These are phyloP conservation scores for Datura wrightii DNA, from an alignment of 257 asterid genomes.

Conservation along the genomic window DNA sequence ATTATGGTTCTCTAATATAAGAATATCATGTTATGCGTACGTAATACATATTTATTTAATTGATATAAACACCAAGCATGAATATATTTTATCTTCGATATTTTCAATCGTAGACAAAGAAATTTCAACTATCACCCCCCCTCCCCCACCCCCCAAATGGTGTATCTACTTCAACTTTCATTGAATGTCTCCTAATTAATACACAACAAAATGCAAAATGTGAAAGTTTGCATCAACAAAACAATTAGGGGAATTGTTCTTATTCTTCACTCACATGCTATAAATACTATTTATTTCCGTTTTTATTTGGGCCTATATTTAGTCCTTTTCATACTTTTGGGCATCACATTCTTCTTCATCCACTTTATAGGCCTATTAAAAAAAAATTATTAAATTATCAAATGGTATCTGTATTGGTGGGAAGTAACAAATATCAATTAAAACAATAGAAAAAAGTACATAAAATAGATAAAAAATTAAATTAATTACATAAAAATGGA, in stretches of 20 bases:
- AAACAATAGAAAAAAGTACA: too few relatives aligned
- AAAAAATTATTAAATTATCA: too few relatives aligned
- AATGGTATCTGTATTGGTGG: too few relatives aligned
- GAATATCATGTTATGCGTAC: too few relatives aligned
- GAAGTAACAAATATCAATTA: too few relatives aligned
- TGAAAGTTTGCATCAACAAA: background rate
- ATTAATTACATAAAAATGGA: too few relatives aligned
- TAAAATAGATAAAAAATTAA: too few relatives aligned
- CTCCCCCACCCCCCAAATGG: background rate
- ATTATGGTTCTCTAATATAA: too few relatives aligned
- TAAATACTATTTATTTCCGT: background rate
- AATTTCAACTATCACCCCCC: background rate
- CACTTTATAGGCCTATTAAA: background rate
- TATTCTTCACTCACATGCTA: background rate
- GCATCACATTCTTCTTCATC: constrained; percentile 17
- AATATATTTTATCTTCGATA: background rate
- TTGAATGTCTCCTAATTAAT: background rate
- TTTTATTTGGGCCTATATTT: background rate
- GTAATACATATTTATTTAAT: too few relatives aligned
- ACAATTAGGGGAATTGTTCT: background rate
- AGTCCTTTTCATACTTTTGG: background rate
- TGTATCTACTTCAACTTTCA: background rate
- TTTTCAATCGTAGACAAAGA: too few relatives aligned
- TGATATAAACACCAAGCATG: too few relatives aligned
- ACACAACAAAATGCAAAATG: background rate